Conservation (phyloP, 1,139 yeast genomes). For the Yamadazyma aaseri region DNA sequence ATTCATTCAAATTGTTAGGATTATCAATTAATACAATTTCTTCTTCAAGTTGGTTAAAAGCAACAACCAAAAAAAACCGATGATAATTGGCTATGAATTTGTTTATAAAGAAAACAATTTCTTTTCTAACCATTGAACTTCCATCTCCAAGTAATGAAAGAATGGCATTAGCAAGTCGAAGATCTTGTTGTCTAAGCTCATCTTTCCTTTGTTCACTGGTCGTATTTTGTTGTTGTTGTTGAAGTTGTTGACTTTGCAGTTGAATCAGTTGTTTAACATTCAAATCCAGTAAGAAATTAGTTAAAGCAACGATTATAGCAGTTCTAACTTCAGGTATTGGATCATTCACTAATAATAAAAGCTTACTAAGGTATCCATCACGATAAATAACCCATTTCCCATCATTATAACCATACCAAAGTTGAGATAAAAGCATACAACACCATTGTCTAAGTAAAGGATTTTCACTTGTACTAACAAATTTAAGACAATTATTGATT, state of each 20-base stretch:
- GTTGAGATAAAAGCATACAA: conserved; percentile 69
- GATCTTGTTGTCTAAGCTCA: conserved; percentile 54
- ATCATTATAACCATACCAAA: conserved; percentile 73
- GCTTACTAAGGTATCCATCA: conserved; percentile 58
- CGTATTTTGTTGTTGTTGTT: conserved; percentile 18
- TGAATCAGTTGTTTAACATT: conserved; percentile 21
- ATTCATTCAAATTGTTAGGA: conserved; percentile 57
- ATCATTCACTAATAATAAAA: conserved; percentile 65
- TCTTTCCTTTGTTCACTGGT: conserved; percentile 31
- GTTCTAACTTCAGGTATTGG: conserved; percentile 96
- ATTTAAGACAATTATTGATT: conserved; percentile 63
- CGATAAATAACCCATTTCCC: conserved; percentile 72
- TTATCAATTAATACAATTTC: conserved; percentile 70
- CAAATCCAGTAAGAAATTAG: conserved; percentile 60
- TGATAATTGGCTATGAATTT: conserved; percentile 69
- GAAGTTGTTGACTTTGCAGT: conserved; percentile 24
- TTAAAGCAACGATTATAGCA: conserved; percentile 72
- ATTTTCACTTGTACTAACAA: conserved; percentile 70
- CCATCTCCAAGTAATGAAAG: conserved; percentile 72
- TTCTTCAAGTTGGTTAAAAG: conserved; percentile 82
- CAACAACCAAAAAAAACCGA: conserved; percentile 79
- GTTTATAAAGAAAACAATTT: conserved; percentile 74
- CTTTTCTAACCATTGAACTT: conserved; percentile 84
- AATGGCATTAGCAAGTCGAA: conserved; percentile 50
- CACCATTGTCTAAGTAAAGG: conserved; percentile 95